phyloP scores from a whole-genome alignment of 148 eudicot species.

The Selenicereus undatus region DNA sequence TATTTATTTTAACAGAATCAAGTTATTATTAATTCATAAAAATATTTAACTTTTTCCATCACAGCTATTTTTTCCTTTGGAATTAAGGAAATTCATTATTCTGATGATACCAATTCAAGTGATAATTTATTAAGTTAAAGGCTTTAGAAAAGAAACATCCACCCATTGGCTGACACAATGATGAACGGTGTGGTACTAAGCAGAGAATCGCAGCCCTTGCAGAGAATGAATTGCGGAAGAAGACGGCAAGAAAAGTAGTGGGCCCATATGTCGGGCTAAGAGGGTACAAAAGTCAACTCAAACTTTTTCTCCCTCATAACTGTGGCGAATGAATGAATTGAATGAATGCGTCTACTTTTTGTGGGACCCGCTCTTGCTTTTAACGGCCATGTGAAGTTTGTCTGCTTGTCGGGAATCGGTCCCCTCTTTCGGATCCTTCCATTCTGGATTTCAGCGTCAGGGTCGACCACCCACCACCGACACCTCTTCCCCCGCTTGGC shows the following conservation, averaged over 20 bases:
- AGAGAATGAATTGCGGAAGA: not conserved
- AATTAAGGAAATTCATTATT: too few relatives aligned
- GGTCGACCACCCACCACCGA: not conserved
- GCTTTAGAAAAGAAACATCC: not conserved
- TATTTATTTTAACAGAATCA: too few relatives aligned
- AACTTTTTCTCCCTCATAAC: not conserved
- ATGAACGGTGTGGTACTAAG: not conserved
- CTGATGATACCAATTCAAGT: too few relatives aligned
- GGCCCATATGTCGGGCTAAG: not conserved
- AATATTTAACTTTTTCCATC: too few relatives aligned
- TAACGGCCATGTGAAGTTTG: not conserved
- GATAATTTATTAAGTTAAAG: not conserved
- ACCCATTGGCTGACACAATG: not conserved
- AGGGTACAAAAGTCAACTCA: slow-evolving; percentile 4
- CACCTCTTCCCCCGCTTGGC: not conserved
- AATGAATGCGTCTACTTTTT: not conserved
- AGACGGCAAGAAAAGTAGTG: not conserved
- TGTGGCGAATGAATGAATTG: not conserved
- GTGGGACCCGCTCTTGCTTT: not conserved
- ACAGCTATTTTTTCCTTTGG: too few relatives aligned
- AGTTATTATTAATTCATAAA: too few relatives aligned
- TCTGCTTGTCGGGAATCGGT: not conserved
- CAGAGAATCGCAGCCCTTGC: not conserved
- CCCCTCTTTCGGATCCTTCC: slow-evolving; percentile 9
- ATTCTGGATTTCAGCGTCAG: slow-evolving; percentile 8